Conservation (phyloP, 176 grass and related monocot genomes). For the Alloteropsis semialata region DNA sequence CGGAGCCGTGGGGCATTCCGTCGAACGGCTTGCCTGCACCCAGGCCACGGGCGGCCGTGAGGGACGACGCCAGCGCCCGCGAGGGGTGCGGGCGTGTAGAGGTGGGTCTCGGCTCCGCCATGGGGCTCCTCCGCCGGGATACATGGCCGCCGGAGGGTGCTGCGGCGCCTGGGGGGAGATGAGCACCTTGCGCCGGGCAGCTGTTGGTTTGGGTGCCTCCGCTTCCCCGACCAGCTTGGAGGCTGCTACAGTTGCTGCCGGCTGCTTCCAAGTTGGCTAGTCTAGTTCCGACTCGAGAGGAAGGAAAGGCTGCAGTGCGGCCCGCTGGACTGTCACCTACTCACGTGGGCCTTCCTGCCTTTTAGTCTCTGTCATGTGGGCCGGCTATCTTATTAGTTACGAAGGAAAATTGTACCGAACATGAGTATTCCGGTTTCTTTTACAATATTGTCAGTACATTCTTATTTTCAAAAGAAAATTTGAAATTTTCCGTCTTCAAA, state of each 20-base stretch:
- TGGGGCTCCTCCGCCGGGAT: neutral
- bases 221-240: neutral
- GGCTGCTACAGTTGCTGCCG: neutral
- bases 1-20: neutral
- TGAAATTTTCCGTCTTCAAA: too few relatives aligned
- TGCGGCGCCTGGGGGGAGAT: neutral
- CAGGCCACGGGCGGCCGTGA: neutral
- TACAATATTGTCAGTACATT: too few relatives aligned
- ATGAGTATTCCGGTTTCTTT: too few relatives aligned
- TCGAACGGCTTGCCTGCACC: constrained; percentile 24
- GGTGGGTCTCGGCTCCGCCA: neutral
- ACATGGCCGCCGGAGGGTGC: neutral
- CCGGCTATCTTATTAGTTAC: neutral
- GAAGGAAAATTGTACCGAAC: neutral
- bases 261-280: too few relatives aligned
- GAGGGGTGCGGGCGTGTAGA: neutral
- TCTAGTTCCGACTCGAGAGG: neutral
- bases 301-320: neutral
- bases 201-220: neutral
- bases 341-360: neutral
- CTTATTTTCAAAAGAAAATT: too few relatives aligned
- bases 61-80: neutral
- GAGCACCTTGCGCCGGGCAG: neutral
- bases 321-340: neutral
- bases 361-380: neutral